These are phyloP conservation scores for Oxyria digyna DNA, from an alignment of 148 eudicot genomes.

Conservation along the genomic window DNA sequence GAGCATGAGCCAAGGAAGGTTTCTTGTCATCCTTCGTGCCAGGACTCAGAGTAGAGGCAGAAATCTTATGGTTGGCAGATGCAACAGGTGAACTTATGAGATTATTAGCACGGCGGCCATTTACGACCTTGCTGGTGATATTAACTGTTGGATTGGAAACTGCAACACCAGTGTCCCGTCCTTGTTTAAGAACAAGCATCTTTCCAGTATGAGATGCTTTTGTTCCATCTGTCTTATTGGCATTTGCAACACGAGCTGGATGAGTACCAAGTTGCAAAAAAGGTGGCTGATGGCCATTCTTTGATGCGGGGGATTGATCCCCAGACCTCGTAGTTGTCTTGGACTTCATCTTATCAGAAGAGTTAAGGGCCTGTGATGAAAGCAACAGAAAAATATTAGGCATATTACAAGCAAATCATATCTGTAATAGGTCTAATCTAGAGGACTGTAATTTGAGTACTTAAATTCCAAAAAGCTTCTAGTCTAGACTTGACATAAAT, in stretches of 20 bases:
- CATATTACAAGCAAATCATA: background rate
- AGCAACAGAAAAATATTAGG: background rate
- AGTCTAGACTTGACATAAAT: background rate
- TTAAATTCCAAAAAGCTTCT: background rate
- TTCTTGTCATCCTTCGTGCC: conserved; percentile 43
- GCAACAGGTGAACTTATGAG: conserved; percentile 21
- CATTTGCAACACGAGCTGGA: conserved; percentile 31
- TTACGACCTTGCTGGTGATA: conserved; percentile 21
- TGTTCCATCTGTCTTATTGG: conserved; percentile 30
- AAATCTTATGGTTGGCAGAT: conserved; percentile 18
- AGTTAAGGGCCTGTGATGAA: conserved; percentile 29
- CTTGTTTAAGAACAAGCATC: conserved; percentile 51
- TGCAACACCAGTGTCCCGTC: conserved; percentile 45
- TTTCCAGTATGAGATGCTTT: conserved; percentile 40
- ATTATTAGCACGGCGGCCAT: conserved; percentile 27
- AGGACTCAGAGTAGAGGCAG: conserved; percentile 21
- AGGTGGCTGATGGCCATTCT: conserved; percentile 28
- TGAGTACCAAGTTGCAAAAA: conserved; percentile 38
- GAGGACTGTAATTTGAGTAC: background rate
- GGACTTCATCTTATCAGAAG: conserved; percentile 58
- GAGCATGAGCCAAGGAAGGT: conserved; percentile 39
- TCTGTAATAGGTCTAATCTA: background rate
- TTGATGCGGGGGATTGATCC: conserved; percentile 33
- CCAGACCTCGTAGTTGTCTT: conserved; percentile 35
- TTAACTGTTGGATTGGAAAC: conserved; percentile 22